These are phyloP conservation scores for Herpetomonas tarakana DNA, from an alignment of 208 protist species.

Conservation along the genomic window DNA sequence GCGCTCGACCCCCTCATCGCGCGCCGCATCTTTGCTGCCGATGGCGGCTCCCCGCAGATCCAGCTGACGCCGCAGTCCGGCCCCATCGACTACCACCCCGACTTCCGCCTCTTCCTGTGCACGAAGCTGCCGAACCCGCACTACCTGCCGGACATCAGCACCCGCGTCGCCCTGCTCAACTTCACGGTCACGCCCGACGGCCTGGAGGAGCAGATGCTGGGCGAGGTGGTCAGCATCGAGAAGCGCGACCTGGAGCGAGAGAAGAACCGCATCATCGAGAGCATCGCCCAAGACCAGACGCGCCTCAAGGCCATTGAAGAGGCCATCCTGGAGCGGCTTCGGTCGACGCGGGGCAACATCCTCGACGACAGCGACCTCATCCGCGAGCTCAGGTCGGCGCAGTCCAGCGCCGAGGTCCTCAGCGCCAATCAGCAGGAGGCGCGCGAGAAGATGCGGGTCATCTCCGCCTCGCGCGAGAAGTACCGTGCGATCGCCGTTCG, in stretches of 20 bases:
- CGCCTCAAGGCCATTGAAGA: slow-evolving; percentile 93
- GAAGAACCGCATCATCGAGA: slow-evolving; percentile 93
- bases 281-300: slow-evolving; percentile 90
- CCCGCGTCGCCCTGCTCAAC: slow-evolving; percentile 96
- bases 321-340: slow-evolving; percentile 89
- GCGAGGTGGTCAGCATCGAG: slow-evolving; percentile 92
- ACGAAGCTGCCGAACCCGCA: slow-evolving; percentile 96
- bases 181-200: slow-evolving; percentile 97
- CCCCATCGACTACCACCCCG: slow-evolving; percentile 89
- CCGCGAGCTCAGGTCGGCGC: slow-evolving; percentile 91
- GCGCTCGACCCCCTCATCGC: slow-evolving; percentile 93
- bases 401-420: slow-evolving; percentile 89
- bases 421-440: slow-evolving; percentile 85
- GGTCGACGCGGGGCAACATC: slow-evolving; percentile 90
- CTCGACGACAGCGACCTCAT: slow-evolving; percentile 96
- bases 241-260: slow-evolving; percentile 92
- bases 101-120: slow-evolving; percentile 94
- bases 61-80: slow-evolving; percentile 85
- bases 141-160: slow-evolving; percentile 96
- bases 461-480: slow-evolving; percentile 81
- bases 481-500: slow-evolving; percentile 91
- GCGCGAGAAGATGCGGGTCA: slow-evolving; percentile 92
- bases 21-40: slow-evolving; percentile 77
- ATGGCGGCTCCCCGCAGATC: slow-evolving; percentile 78
- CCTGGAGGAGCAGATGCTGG: slow-evolving; percentile 95